Conservation (phyloP, 805 yeast species). For the Saccharomyces paradoxus region DNA sequence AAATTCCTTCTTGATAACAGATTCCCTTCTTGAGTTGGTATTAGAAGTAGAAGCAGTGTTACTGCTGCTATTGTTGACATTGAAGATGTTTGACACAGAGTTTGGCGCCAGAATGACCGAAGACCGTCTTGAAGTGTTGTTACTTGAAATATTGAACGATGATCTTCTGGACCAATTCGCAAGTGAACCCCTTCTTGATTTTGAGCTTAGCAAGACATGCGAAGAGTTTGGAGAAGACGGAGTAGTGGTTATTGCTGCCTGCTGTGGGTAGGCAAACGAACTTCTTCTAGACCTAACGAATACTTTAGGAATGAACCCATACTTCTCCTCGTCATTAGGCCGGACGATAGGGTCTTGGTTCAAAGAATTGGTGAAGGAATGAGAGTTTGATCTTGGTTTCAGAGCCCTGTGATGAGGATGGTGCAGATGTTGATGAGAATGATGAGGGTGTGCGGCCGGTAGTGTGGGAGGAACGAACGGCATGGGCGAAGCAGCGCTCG, state of each 20-base stretch:
- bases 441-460: background rate
- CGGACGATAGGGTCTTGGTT: background rate
- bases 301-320: constrained; percentile 31
- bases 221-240: constrained; percentile 11
- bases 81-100: constrained; percentile 11
- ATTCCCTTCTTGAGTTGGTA: constrained; percentile 17
- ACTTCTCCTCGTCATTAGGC: constrained; percentile 21
- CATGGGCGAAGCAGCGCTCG: constrained; percentile 3
- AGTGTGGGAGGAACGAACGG: background rate
- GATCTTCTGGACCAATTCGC: constrained; percentile 25
- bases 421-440: background rate
- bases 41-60: background rate
- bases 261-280: constrained; percentile 16
- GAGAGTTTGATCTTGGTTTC: constrained; percentile 28
- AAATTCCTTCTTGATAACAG: constrained; percentile 11
- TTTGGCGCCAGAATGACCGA: constrained; percentile 23
- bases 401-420: background rate
- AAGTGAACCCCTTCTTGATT: constrained; percentile 29
- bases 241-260: background rate
- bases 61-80: constrained; percentile 1
- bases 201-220: constrained; percentile 17
- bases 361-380: constrained; percentile 16
- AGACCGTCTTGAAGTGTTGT: constrained; percentile 23
- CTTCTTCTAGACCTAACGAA: constrained; percentile 29
- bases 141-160: constrained; percentile 23